Base-by-base conservation (phyloP, 805 yeast species). In the Zygosaccharomyces lentus region DNA sequence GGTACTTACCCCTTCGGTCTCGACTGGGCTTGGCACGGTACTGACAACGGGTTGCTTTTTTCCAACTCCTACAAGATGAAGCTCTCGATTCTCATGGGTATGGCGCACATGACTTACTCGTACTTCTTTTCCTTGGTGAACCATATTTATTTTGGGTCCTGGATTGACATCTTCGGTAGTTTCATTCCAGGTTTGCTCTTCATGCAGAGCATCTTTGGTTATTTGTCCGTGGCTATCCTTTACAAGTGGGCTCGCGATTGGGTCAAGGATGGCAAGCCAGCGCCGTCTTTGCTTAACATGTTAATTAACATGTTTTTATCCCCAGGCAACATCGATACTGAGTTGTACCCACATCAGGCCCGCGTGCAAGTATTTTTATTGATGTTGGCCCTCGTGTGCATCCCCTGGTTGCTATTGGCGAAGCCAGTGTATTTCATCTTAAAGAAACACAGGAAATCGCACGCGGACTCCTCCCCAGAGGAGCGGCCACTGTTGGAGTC, bases 21-120 rank as follows among this genome's bases (percentile, higher is more conserved):
- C 41, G 90, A 84, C 66, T 77, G 80, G 65, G 80, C 77, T 12
- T 84, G 90, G 90, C 90, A 84, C 60, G 88, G 88, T n/a, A 68
- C 88, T 26, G 90, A 84, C 49, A 84, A 83, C 59, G 81, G 78
- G 26, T 67, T 84, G 46, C 64, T 84, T 41, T 84, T 84, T 61
- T 71, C 85, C 25, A 84, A 84, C 60, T 83, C 89, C 0, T 82
- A 81, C 65, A 84, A 84, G 64, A 84, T 84, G 90, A 84, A 84
- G 55, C 66, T 84, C 47, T 83, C 89, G 1, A 80, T 84, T 49
- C 68, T 84, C 47, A 81, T 84, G 85, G 90, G 90, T 21, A 83
- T 78, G 59, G 68, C 76, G 37, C 90, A 84, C 62, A 84, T 84
- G 90, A 71, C 81, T 17, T 84, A 84, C 60, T 82, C 88, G 0